Percentiles rank a stretch among this genome's conserved stretches.
Evolutionary conservation across 768 basidiomycete genomes (phyloP).

Genomic region (Boletus pseudopeckii): DNA sequence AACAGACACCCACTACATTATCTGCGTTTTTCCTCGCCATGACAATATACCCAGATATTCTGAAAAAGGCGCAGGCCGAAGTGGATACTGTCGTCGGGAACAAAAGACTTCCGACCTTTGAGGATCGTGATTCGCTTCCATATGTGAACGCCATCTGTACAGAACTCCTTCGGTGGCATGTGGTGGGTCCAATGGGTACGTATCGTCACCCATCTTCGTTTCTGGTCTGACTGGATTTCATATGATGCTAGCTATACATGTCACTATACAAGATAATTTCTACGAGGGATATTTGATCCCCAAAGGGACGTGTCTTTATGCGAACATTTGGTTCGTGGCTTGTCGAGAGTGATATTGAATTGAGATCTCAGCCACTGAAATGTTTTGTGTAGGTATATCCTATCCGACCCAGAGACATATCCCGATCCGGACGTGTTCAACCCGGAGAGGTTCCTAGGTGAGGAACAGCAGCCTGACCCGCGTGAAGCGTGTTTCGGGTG

Average conservation of each 20-base stretch:
- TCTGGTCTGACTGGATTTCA: not conserved
- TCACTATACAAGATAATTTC: constrained; percentile 12
- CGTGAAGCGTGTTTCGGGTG: constrained; percentile 13
- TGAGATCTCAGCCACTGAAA: not conserved
- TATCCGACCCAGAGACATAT: constrained; percentile 2
- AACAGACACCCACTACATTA: constrained; percentile 7
- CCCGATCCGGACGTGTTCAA: constrained; percentile 3
- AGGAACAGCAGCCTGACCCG: constrained; percentile 2
- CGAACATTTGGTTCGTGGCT: constrained; percentile 10
- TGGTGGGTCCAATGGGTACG: not conserved
- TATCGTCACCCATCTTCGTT: not conserved
- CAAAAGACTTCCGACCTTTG: constrained; percentile 10
- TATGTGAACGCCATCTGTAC: constrained; percentile 17
- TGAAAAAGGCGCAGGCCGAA: constrained; percentile 11
- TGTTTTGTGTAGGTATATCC: not conserved
- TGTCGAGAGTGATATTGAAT: too few relatives aligned
- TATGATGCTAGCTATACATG: not conserved
- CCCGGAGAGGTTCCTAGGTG: constrained; percentile 11
- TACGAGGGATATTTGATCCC: constrained; percentile 22
- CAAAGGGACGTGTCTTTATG: constrained; percentile 5
- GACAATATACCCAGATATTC: constrained; percentile 6
- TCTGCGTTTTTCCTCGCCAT: constrained; percentile 21
- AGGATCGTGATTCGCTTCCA: constrained; percentile 11
- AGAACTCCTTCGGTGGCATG: constrained; percentile 11
- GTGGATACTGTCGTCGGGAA: constrained; percentile 9